Base-by-base conservation (phyloP, 2,329 filamentous ascomycete genomes). In the Huntiella abstrusa region DNA sequence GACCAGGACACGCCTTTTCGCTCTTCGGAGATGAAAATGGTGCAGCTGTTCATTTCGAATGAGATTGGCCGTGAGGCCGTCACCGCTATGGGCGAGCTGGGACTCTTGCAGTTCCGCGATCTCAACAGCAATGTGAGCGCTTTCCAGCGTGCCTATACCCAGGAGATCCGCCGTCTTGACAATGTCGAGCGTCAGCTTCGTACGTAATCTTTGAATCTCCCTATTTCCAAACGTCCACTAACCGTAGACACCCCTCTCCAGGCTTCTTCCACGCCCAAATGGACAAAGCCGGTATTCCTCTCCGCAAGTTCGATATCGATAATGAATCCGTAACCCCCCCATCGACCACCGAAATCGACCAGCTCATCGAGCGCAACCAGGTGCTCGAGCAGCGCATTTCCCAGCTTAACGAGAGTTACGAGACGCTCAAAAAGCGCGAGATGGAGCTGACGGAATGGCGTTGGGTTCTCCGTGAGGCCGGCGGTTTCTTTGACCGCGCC, bases 11-110 rank as follows among this genome's bases (percentile, higher is more conserved):
- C 87, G 65, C 83, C 95, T 70, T 96, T 98, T 79, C 88, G 92
- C 75, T 98, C 91, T 62, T 84, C 86, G 83, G 84, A 95, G 66
- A 98, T 98, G 91, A 95, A 86, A 73, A 81, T 98, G 80, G 93
- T 93, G 59, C 91, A 98, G 78, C 81, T 98, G 59, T 98, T 96
- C 67, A 92, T 98, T 58, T 85, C 91, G 59, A 96, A 95, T 62
- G 91, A 98, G 71, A 96, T 98, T 56, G 88, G 91, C 56, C 79
- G 91, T 60, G 92, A 98, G 69, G 88, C 95, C 57, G 87, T 96
- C 53, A 94, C 87, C 60, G 88, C 88, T 48, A 71, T 98, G 53
- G 91, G 91, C 60, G 91, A 98, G 73, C 75, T 98, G 58, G 91
- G 91, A 49, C 75, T 91, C 58, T 87, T 96, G 62, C 87, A 96